Conservation (phyloP, 2,329 filamentous ascomycete species). For the Aspergillus neoniger region DNA sequence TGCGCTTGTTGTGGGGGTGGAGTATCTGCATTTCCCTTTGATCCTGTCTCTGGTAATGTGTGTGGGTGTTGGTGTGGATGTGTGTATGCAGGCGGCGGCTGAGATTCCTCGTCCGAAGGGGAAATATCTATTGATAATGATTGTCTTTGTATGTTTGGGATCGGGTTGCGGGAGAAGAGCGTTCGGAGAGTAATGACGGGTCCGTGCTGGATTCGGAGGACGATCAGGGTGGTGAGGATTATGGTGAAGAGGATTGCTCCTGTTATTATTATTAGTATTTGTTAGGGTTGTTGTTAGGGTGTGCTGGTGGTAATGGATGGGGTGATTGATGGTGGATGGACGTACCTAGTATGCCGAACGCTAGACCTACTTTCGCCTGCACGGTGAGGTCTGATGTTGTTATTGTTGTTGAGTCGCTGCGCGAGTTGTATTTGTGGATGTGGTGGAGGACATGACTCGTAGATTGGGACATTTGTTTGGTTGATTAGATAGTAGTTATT, state of each 20-base stretch:
- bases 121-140: too few species aligned
- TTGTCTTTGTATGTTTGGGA: too few species aligned
- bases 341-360: not conserved
- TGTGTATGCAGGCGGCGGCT: too few species aligned
- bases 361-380: not conserved
- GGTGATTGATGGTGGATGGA: not conserved
- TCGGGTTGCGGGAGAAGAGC: not conserved
- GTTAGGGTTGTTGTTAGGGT: not conserved
- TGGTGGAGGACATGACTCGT: not conserved
- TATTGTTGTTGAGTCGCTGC: too few species aligned
- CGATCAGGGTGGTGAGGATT: not conserved
- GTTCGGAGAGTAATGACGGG: conserved; percentile 1
- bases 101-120: too few species aligned
- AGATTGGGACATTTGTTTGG: not conserved
- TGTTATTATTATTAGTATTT: not conserved
- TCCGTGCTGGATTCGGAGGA: conserved; percentile 9
- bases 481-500: too few species aligned
- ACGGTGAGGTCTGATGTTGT: not conserved
- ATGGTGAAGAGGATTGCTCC: conserved; percentile 3
- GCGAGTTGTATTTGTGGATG: too few species aligned
- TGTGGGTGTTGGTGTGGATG: too few species aligned
- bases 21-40: too few species aligned
- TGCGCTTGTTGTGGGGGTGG: too few species aligned
- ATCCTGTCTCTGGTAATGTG: too few species aligned
- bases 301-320: too few species aligned